A percentile compares a stretch with the other conserved stretches of the same genome.
Conservation (phyloP, 2,329 filamentous ascomycete species). For the Apiospora rasikravindrae region DNA sequence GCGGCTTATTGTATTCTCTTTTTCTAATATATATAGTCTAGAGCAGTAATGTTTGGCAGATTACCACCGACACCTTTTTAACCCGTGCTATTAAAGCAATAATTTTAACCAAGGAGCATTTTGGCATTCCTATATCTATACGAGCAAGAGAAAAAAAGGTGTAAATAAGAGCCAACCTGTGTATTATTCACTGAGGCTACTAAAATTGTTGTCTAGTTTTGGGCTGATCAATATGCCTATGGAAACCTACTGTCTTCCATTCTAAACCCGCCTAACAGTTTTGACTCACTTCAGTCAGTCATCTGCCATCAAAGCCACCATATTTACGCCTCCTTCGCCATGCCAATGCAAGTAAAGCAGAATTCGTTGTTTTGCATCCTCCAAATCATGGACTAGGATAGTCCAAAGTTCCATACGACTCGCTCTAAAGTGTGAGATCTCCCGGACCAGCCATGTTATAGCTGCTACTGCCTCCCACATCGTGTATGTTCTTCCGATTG, state of each 20-base stretch:
- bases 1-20: background rate
- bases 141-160: no score
- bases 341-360: constrained; percentile 35
- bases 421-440: constrained; percentile 10
- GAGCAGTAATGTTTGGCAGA: background rate
- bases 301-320: background rate
- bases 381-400: background rate
- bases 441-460: constrained; percentile 24
- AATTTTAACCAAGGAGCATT: background rate
- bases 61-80: background rate
- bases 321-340: constrained; percentile 40
- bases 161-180: background rate
- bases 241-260: constrained; percentile 1
- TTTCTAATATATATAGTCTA: background rate
- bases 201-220: background rate
- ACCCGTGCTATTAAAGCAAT: background rate
- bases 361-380: background rate
- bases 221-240: background rate
- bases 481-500: constrained; percentile 30
- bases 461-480: constrained; percentile 23
- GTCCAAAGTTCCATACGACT: background rate
- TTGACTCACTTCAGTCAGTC: constrained; percentile 20
- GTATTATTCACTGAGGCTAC: background rate
- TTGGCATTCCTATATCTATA: background rate
- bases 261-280: background rate